These are phyloP conservation scores for Neurospora sp. DNA, from an alignment of 495 filamentous ascomycete species.

Conservation along the genomic window DNA sequence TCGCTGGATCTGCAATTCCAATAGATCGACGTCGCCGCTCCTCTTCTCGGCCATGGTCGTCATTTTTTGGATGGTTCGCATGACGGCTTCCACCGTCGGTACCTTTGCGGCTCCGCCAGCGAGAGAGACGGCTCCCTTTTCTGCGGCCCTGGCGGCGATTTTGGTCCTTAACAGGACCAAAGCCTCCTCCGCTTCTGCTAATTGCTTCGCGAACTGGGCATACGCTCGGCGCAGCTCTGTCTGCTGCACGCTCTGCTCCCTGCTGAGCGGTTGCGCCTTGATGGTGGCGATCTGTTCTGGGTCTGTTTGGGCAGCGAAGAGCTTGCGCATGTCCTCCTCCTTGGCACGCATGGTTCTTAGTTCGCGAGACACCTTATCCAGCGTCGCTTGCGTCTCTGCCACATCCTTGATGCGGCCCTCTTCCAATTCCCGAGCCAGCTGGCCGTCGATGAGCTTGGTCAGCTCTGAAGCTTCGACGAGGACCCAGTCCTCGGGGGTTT, in stretches of 20 bases:
- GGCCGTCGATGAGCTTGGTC: slow-evolving; percentile 40
- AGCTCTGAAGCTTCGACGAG: slow-evolving; percentile 62
- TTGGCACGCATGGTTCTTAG: slow-evolving; percentile 56
- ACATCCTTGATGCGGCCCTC: slow-evolving; percentile 54
- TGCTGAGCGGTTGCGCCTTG: slow-evolving; percentile 61
- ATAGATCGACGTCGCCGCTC: slow-evolving; percentile 76
- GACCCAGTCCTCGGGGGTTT: slow-evolving; percentile 54
- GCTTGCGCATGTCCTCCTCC: slow-evolving; percentile 61
- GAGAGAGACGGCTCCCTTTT: not conserved
- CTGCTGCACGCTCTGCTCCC: slow-evolving; percentile 73
- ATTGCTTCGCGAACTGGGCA: slow-evolving; percentile 55
- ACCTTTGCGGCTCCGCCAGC: slow-evolving; percentile 34
- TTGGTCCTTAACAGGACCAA: slow-evolving; percentile 74
- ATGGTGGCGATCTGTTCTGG: slow-evolving; percentile 49
- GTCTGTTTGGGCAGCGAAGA: slow-evolving; percentile 52
- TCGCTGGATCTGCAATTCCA: slow-evolving; percentile 74
- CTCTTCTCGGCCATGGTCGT: slow-evolving; percentile 80
- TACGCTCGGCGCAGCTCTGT: slow-evolving; percentile 67
- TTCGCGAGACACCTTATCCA: slow-evolving; percentile 54
- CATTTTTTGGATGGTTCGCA: slow-evolving; percentile 84
- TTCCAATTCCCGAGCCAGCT: slow-evolving; percentile 49
- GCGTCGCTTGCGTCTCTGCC: slow-evolving; percentile 49
- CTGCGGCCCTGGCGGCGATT: slow-evolving; percentile 40
- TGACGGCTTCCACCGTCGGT: slow-evolving; percentile 85
- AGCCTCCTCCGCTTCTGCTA: slow-evolving; percentile 70